phyloP scores from a whole-genome alignment of 768 basidiomycete genomes.

The Termitomyces eurrhizus region DNA sequence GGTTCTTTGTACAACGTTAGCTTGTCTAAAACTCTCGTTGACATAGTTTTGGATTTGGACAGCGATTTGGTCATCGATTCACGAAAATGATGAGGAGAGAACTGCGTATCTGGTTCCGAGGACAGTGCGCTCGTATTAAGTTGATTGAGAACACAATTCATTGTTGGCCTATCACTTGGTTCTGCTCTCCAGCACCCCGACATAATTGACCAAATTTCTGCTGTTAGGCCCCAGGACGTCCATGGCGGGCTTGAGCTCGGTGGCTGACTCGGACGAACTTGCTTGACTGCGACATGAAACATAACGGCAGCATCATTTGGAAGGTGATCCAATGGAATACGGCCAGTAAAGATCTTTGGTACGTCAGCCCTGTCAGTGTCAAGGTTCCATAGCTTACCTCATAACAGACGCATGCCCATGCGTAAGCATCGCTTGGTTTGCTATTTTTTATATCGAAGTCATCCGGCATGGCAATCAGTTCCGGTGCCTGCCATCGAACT shows the following conservation, averaged over 20 bases:
- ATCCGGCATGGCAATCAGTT: background rate
- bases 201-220: background rate
- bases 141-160: background rate
- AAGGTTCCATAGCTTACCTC: background rate
- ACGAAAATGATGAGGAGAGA: background rate
- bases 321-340: background rate
- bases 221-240: background rate
- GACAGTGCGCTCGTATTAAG: background rate
- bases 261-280: background rate
- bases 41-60: background rate
- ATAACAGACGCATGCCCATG: slow-evolving; percentile 1
- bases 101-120: background rate
- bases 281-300: background rate
- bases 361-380: no score
- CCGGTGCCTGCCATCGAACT: background rate
- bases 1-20: background rate
- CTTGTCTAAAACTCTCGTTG: background rate
- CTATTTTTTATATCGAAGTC: background rate
- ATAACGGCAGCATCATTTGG: background rate
- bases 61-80: background rate
- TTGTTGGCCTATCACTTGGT: background rate
- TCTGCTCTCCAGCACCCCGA: background rate
- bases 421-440: background rate
- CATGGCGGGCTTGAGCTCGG: background rate
- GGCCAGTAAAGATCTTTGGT: background rate